phyloP scores from a whole-genome alignment of 768 basidiomycete genomes.

The Agaricus bisporus region DNA sequence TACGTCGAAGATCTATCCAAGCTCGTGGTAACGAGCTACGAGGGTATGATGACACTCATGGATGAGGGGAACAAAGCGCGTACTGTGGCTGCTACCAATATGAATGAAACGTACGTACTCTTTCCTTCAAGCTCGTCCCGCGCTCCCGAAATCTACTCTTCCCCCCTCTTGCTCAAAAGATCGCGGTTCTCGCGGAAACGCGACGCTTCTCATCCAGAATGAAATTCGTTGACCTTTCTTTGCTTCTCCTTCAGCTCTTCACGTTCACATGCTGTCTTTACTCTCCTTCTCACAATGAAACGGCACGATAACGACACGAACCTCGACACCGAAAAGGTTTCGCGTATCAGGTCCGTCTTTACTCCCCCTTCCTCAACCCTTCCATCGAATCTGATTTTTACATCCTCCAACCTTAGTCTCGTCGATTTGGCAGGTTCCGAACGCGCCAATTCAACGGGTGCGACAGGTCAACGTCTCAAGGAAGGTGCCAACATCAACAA shows the following conservation, averaged over 20 bases:
- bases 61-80: constrained; percentile 99
- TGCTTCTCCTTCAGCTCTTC: constrained; percentile 56
- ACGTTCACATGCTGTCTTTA: constrained; percentile 97
- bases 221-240: neutral
- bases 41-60: constrained; percentile 99
- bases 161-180: constrained; percentile 6
- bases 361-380: neutral
- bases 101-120: constrained; percentile 88
- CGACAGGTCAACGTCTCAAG: constrained; percentile 92
- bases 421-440: constrained; percentile 98
- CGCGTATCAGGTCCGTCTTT: constrained; percentile 74
- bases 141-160: neutral
- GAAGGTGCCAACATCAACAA: constrained; percentile 99
- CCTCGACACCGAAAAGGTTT: constrained; percentile 97
- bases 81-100: constrained; percentile 97
- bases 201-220: no score
- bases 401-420: constrained; percentile 41
- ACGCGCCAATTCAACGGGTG: constrained; percentile 95
- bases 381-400: constrained; percentile 6
- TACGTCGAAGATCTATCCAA: constrained; percentile 98
- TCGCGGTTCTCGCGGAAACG: neutral
- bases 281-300: constrained; percentile 90
- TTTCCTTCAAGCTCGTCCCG: neutral
- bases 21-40: constrained; percentile 84
- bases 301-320: constrained; percentile 78